Evolutionary conservation across 768 basidiomycete genomes (phyloP), one percentile per base, ranked within the genome.

Genomic region (Sarcomyxa edulis): DNA sequence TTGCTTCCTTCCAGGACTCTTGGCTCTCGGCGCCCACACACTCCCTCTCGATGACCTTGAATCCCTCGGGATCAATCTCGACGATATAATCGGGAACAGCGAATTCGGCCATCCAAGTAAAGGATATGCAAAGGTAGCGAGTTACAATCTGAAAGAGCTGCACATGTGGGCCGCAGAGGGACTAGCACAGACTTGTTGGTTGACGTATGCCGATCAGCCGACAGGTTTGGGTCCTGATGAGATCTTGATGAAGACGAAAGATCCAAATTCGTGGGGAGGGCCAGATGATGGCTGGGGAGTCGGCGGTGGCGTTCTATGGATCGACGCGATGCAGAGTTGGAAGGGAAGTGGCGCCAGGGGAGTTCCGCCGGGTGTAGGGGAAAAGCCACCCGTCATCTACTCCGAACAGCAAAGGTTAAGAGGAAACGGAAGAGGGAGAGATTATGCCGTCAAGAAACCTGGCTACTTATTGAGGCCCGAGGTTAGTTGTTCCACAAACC

Each of bases 151-250:
- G n/a, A 67, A 67, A 6, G 22, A 81, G n/a, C 52, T 82, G 20
- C 84, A 87, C 51, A 60, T 76, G 37, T 87, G 82, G 78, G 85
- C 80, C 3, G 86, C 85, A 2, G 72, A 85, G 52, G 84, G 84
- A 12, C 64, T 89, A 18, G 79, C 81, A 22, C 72, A 83, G 51
- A 81, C 70, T 10, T 88, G 85, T 52, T 86, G 75, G 61, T 50
- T 78, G 19, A 71, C 74, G 34, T 88, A 87, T 50, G 81, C 78
- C 1, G 85, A 88, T 51, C 74, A 81, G 51, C 71, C 76, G 5
- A 68, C 73, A 3, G 84, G 86, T 3, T 56, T 89, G 21, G 81
- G 76, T 10, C 80, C 85, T 1, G 86, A 89, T 39, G 70, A 74
- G 46, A 65, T 72, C 16, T 20, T 50, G 1, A 76, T 76, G 41